Conservation (phyloP, 345 rosid species). For the Syzygium oleosum region DNA sequence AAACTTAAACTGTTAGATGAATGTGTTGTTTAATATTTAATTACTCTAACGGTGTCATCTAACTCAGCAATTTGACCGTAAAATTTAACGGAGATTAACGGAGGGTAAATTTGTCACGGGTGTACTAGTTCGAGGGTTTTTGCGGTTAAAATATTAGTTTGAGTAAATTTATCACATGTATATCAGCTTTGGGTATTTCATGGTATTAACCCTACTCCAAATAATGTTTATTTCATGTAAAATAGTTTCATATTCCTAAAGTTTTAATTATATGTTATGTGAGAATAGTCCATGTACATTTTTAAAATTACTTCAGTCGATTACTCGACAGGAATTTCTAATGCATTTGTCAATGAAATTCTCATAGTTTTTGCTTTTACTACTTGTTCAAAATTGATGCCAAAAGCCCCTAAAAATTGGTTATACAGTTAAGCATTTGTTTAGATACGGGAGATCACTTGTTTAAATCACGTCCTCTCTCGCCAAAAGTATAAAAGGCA, state of each 20-base stretch:
- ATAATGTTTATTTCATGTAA: not conserved
- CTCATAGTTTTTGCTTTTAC: not conserved
- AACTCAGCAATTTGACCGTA: too few species aligned
- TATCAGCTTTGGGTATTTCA: too few species aligned
- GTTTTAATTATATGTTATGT: not conserved
- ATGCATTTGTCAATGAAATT: not conserved
- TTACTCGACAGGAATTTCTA: not conserved
- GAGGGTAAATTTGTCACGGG: rapidly evolving
- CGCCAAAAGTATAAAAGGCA: not conserved
- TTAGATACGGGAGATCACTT: not conserved
- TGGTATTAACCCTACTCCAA: not conserved
- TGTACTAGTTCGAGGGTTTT: too few species aligned
- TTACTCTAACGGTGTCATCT: too few species aligned
- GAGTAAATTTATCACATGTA: too few species aligned
- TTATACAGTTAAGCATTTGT: not conserved
- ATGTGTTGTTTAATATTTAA: too few species aligned
- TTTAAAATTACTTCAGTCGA: not conserved
- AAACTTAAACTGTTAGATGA: too few species aligned
- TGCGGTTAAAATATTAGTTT: too few species aligned
- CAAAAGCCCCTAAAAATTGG: not conserved
- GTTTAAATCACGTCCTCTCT: not conserved
- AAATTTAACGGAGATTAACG: too few species aligned
- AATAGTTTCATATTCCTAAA: not conserved
- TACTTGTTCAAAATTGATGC: not conserved
- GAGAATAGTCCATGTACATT: not conserved